Evolutionary conservation across 352 stramenopile species (phyloP).

Genomic region (Phytophthora gonapodyides): DNA sequence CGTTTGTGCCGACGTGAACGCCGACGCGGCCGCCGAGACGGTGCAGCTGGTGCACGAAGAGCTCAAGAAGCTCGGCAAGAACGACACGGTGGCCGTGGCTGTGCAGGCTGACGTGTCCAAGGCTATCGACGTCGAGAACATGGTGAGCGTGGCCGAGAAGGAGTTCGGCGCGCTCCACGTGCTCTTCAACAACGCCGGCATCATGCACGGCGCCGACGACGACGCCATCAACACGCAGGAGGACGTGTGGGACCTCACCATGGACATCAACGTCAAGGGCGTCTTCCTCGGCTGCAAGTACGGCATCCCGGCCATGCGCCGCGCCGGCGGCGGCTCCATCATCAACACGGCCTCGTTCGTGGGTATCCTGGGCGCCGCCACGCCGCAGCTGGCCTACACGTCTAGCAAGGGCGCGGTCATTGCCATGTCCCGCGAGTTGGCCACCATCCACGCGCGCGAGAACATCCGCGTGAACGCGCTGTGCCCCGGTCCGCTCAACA

Average conservation of each 20-base stretch:
- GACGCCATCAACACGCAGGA: slow-evolving; percentile 77
- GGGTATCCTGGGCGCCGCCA: slow-evolving; percentile 76
- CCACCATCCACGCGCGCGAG: slow-evolving; percentile 84
- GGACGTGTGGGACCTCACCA: slow-evolving; percentile 85
- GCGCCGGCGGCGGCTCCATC: slow-evolving; percentile 81
- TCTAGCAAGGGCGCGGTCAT: slow-evolving; percentile 89
- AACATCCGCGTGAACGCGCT: slow-evolving; percentile 91
- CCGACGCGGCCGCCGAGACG: slow-evolving; percentile 66
- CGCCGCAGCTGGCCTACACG: slow-evolving; percentile 88
- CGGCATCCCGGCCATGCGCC: slow-evolving; percentile 78
- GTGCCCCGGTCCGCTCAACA: slow-evolving; percentile 86
- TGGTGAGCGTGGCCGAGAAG: slow-evolving; percentile 78
- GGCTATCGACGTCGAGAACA: slow-evolving; percentile 66
- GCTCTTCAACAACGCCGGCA: slow-evolving; percentile 89
- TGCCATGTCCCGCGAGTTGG: slow-evolving; percentile 84
- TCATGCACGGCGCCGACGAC: slow-evolving; percentile 86
- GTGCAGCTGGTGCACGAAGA: slow-evolving; percentile 67
- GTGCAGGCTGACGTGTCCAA: slow-evolving; percentile 81
- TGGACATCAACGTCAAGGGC: slow-evolving; percentile 90
- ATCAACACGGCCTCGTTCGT: slow-evolving; percentile 91
- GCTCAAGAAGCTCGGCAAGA: slow-evolving; percentile 62
- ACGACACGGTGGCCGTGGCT: slow-evolving; percentile 53
- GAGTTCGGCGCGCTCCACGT: slow-evolving; percentile 80
- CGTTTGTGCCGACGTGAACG: slow-evolving; percentile 84
- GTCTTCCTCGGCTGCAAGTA: slow-evolving; percentile 92